Evolutionary conservation across 371 early-diverging fungal species (phyloP).

Genomic region (Batrachochytrium dendrobatidis): DNA sequence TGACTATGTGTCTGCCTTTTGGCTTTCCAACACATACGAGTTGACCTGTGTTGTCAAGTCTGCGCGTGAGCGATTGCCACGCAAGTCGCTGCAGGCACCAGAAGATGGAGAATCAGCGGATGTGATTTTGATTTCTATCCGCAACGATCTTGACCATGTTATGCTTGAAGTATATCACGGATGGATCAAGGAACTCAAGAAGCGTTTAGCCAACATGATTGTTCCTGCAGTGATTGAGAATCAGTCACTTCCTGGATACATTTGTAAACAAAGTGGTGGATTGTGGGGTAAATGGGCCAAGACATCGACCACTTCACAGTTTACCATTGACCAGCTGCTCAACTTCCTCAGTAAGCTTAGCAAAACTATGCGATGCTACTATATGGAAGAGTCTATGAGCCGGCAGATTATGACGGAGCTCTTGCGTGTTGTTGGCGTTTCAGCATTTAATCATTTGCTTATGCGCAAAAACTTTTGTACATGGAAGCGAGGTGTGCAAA

Average conservation of each 20-base stretch:
- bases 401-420: constrained; percentile 81
- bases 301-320: constrained; percentile 56
- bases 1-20: constrained; percentile 70
- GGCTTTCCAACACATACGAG: constrained; percentile 93
- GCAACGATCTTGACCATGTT: constrained; percentile 50
- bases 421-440: constrained; percentile 82
- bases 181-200: constrained; percentile 93
- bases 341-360: constrained; percentile 84
- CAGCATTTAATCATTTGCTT: constrained; percentile 90
- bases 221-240: constrained; percentile 90
- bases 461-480: constrained; percentile 63
- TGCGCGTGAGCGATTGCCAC: constrained; percentile 28
- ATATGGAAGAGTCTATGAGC: constrained; percentile 71
- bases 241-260: constrained; percentile 84
- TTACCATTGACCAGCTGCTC: constrained; percentile 84
- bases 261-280: constrained; percentile 79
- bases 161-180: constrained; percentile 60
- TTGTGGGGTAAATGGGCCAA: constrained; percentile 60
- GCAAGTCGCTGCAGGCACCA: constrained; percentile 3
- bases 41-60: constrained; percentile 53
- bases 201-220: constrained; percentile 83
- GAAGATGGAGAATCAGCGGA: constrained; percentile 27
- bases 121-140: constrained; percentile 33
- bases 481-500: constrained; percentile 78
- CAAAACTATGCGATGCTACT: constrained; percentile 91